These are phyloP conservation scores for Blastobotrys arbuscula DNA, from an alignment of 1,139 yeast genomes.

Conservation along the genomic window DNA sequence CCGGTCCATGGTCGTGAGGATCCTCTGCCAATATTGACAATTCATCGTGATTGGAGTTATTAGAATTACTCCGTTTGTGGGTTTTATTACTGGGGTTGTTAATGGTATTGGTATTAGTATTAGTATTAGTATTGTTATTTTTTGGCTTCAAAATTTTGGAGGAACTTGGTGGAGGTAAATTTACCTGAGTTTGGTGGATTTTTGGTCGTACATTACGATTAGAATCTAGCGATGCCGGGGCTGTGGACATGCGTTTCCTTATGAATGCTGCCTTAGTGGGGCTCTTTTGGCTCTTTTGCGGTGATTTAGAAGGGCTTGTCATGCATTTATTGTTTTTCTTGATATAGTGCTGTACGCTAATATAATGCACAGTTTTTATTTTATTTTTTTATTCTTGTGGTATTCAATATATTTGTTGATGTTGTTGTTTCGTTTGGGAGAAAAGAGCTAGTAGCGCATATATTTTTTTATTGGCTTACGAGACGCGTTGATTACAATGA, in stretches of 20 bases:
- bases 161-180: neutral
- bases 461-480: too few species aligned
- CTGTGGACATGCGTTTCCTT: neutral
- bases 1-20: conserved; percentile 2
- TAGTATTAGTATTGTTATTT: neutral
- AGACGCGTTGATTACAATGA: too few species aligned
- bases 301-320: neutral
- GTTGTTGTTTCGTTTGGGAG: too few species aligned
- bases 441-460: too few species aligned
- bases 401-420: too few species aligned
- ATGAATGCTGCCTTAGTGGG: neutral
- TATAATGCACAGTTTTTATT: too few species aligned
- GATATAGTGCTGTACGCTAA: neutral
- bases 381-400: too few species aligned
- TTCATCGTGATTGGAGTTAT: neutral
- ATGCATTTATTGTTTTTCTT: neutral
- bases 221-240: neutral
- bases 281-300: neutral
- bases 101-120: neutral
- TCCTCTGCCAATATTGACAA: neutral
- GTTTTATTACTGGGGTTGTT: too few species aligned
- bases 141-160: neutral
- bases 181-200: neutral
- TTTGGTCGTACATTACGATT: neutral
- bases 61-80: neutral